Percentiles rank a stretch among this genome's conserved stretches.
Evolutionary conservation across 768 basidiomycete species (phyloP).

Genomic region (Crucibulum laeve): DNA sequence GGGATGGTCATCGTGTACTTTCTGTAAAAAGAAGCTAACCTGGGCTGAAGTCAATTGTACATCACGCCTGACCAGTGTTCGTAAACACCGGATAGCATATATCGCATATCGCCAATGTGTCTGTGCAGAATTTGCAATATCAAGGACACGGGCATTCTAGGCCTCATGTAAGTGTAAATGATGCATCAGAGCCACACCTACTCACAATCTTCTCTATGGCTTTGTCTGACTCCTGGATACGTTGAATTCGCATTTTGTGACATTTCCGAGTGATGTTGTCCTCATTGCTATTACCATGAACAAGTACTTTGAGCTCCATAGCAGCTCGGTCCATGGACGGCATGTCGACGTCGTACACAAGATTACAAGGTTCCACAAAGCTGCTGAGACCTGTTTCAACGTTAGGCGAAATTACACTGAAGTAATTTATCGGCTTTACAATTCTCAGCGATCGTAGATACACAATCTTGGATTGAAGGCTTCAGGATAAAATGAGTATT

Average conservation of each 20-base stretch:
- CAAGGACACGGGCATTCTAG: slow-evolving; percentile 42
- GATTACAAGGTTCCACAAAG: slow-evolving; percentile 58
- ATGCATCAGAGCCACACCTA: background rate
- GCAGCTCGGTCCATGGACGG: slow-evolving; percentile 34
- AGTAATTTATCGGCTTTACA: slow-evolving; percentile 29
- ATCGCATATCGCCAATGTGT: slow-evolving; percentile 84
- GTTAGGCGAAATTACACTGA: background rate
- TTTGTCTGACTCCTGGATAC: slow-evolving; percentile 36
- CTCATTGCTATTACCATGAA: slow-evolving; percentile 30
- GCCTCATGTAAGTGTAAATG: background rate
- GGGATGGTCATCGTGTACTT: slow-evolving; percentile 58
- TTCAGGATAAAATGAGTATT: slow-evolving; percentile 16
- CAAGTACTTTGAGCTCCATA: slow-evolving; percentile 27
- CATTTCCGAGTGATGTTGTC: slow-evolving; percentile 34
- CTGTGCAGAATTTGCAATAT: slow-evolving; percentile 50
- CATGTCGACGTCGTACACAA: slow-evolving; percentile 50
- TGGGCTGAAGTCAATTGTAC: slow-evolving; percentile 42
- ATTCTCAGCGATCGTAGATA: slow-evolving; percentile 60
- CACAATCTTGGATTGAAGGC: slow-evolving; percentile 75
- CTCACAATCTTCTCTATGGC: slow-evolving; percentile 41
- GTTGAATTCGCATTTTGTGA: slow-evolving; percentile 38
- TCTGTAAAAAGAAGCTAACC: slow-evolving; percentile 55
- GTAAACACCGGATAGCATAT: slow-evolving; percentile 61
- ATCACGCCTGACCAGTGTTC: slow-evolving; percentile 68
- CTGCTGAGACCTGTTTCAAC: slow-evolving; percentile 45